Evolutionary conservation across 2,329 filamentous ascomycete genomes (phyloP).

Genomic region (Cryphonectria parasitica): DNA sequence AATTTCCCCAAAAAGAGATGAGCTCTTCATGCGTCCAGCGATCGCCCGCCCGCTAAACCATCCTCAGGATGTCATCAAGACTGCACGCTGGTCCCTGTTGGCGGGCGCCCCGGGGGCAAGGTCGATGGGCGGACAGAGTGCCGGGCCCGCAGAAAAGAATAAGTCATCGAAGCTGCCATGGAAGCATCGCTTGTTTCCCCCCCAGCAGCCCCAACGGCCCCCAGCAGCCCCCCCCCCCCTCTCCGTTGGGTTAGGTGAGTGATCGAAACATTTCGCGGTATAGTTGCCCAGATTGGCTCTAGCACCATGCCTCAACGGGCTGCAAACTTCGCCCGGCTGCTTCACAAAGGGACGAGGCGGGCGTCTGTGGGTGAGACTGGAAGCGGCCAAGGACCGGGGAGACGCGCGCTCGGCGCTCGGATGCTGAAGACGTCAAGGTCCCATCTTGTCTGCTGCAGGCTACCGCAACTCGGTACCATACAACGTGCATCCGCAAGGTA

Average conservation of each 20-base stretch:
- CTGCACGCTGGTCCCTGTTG: slow-evolving; percentile 33
- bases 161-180: slow-evolving; percentile 44
- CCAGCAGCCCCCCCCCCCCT: background rate
- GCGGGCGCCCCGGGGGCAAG: slow-evolving; percentile 37
- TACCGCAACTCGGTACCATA: slow-evolving; percentile 5
- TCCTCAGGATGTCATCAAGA: slow-evolving; percentile 6
- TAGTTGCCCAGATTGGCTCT: slow-evolving; percentile 12
- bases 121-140: slow-evolving; percentile 17
- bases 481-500: slow-evolving; percentile 18
- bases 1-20: slow-evolving; percentile 50
- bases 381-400: too few species aligned
- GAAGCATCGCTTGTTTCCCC: slow-evolving; percentile 32
- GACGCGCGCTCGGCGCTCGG: slow-evolving; percentile 18
- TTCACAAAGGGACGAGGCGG: slow-evolving; percentile 18
- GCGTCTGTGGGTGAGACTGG: slow-evolving; percentile 17
- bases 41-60: slow-evolving; percentile 12
- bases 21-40: slow-evolving; percentile 47
- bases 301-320: slow-evolving; percentile 16
- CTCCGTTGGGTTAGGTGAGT: slow-evolving; percentile 28
- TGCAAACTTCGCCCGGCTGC: slow-evolving; percentile 25
- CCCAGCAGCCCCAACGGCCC: too few species aligned
- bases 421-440: slow-evolving; percentile 11
- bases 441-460: background rate
- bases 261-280: slow-evolving; percentile 19
- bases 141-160: slow-evolving; percentile 47